Conservation (phyloP, 495 filamentous ascomycete genomes). For the Penicillium roqueforti region DNA sequence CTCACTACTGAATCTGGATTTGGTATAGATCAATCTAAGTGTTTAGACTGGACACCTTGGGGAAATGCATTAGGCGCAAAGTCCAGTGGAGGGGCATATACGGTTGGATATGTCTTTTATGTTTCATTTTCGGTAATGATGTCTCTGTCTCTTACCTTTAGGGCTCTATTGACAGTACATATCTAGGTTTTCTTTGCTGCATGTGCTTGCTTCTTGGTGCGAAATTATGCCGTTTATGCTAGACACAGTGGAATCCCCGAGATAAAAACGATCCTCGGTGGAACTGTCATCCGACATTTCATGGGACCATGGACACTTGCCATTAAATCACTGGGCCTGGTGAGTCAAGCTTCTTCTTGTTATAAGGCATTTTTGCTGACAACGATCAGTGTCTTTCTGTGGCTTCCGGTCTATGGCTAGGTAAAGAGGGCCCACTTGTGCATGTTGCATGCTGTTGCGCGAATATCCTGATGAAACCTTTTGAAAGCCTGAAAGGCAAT, state of each 20-base stretch:
- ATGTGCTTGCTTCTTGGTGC: conserved; percentile 74
- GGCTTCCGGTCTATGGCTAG: conserved; percentile 95
- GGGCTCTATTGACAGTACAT: conserved; percentile 14
- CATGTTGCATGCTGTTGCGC: conserved; percentile 98
- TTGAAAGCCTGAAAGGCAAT: conserved; percentile 76
- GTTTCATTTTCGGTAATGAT: conserved; percentile 68
- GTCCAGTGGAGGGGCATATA: conserved; percentile 65
- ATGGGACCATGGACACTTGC: conserved; percentile 89
- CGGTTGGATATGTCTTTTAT: conserved; percentile 84
- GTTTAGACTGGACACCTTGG: conserved; percentile 84
- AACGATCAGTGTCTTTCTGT: conserved; percentile 70
- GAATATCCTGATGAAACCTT: conserved; percentile 90
- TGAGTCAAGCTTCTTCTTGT: conserved; percentile 36
- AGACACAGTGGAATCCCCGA: conserved; percentile 97
- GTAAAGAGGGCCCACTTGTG: conserved; percentile 94
- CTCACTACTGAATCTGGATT: conserved; percentile 1
- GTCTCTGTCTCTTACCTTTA: conserved; percentile 7
- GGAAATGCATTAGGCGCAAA: conserved; percentile 62
- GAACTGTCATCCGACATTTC: conserved; percentile 89
- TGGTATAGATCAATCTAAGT: conserved; percentile 59
- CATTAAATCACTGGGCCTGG: conserved; percentile 88
- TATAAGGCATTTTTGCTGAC: conserved; percentile 9
- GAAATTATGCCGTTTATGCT: conserved; percentile 79
- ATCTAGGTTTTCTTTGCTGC: conserved; percentile 72
- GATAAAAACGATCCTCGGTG: conserved; percentile 94